Base-by-base conservation (phyloP, 345 rosid genomes). In the Populus nigra region DNA sequence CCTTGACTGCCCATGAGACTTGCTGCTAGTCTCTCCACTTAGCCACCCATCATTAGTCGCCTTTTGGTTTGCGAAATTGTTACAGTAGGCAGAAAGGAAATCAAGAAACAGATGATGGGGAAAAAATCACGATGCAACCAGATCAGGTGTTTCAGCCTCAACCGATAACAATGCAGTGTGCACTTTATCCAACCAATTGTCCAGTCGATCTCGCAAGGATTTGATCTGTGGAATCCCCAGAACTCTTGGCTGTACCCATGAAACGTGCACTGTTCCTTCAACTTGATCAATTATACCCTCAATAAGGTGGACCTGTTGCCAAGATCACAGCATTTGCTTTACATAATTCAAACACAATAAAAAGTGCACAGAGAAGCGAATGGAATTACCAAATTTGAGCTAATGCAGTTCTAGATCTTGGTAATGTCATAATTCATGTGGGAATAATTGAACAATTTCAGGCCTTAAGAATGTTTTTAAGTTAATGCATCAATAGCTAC, bases 191-290 rank as follows among this genome's bases (percentile, higher is more conserved):
- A 90, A 77, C 98, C 99, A 96, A 74, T 27, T 83, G 80, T 96
- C 92, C 79, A 96, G 81, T 61, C 93, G 97, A 75, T 92, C 97
- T 39, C 91, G 88, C 89, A 96, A 87, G 43, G 98, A 90, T 82
- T 85, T 90, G 88, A 96, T 88, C 87, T 96, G 99, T 36, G 92
- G 85, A 65, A 91, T 96, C 73, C 97, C 99, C 88, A 96, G 77
- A 79, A 96, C 99, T 85, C 99, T 89, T 1, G 99, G 99, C 83
- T 96, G 99, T 68, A 95, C 99, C 99, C 99, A 96, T 4, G 99
- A 94, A 22, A 96, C 90, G 1, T 96, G 85, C 20, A 96, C 93
- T 7, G 92, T 91, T 76, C 98, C 97, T 78, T 92, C 91, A 50
- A 96, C 99, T 91, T 96, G 97, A 87, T 96, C 98, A 27, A 96